These are phyloP conservation scores for Hibiscus tridactylites DNA, from an alignment of 345 rosid species.

Conservation along the genomic window DNA sequence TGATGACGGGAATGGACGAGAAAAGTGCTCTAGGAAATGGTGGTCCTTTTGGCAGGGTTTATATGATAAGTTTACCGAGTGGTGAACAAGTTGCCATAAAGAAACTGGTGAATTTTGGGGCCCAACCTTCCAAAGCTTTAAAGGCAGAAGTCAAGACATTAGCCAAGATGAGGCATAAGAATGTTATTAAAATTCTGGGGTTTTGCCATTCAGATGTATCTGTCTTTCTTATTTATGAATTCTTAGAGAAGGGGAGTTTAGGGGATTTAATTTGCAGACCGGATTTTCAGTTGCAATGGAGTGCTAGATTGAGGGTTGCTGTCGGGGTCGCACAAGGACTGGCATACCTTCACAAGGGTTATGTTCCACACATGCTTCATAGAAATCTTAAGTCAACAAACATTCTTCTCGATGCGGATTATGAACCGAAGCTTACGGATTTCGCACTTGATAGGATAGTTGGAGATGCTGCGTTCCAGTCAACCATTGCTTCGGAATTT, in stretches of 20 bases:
- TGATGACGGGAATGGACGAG: conserved; percentile 59
- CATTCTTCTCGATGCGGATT: conserved; percentile 63
- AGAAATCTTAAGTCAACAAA: conserved; percentile 71
- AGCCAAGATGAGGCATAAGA: conserved; percentile 81
- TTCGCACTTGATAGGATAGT: conserved; percentile 65
- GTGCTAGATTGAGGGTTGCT: conserved; percentile 68
- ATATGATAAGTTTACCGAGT: conserved; percentile 52
- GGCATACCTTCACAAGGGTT: conserved; percentile 72
- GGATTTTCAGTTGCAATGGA: conserved; percentile 57
- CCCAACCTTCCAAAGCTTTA: conserved; percentile 52
- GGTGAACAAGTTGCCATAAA: conserved; percentile 76
- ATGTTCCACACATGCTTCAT: conserved; percentile 67
- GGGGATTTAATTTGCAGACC: conserved; percentile 48
- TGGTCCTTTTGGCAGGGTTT: conserved; percentile 60
- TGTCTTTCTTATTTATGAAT: conserved; percentile 66
- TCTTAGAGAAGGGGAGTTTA: conserved; percentile 63
- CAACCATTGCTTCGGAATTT: conserved; percentile 45
- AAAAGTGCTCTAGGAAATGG: conserved; percentile 47
- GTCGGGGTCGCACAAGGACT: conserved; percentile 77
- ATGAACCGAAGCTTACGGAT: conserved; percentile 74
- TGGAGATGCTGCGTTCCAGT: conserved; percentile 73
- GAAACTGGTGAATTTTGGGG: conserved; percentile 58
- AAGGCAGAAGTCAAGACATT: conserved; percentile 76
- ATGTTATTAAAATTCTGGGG: conserved; percentile 65
- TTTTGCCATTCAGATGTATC: conserved; percentile 71